A percentile compares a stretch with the other conserved stretches of the same genome.
Conservation (phyloP, 164 flowering plant species). For the Tinospora cordifolia region DNA sequence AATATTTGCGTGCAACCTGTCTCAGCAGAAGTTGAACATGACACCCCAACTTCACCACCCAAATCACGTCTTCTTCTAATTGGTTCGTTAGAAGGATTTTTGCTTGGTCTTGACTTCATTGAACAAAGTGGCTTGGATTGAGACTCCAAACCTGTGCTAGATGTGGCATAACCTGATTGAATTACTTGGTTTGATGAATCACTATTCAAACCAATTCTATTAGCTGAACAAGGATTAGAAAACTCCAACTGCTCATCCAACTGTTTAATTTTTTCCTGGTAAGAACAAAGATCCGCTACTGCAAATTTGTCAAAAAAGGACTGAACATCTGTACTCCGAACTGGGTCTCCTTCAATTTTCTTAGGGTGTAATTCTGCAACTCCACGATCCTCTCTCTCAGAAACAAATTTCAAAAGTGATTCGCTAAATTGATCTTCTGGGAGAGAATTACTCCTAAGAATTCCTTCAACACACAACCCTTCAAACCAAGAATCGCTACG, state of each 20-base stretch:
- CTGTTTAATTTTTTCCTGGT: conserved; percentile 51
- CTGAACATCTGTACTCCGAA: conserved; percentile 16
- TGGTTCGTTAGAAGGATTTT: neutral
- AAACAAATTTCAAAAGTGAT: conserved; percentile 9
- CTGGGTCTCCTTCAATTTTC: conserved; percentile 17
- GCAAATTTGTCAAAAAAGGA: conserved; percentile 16
- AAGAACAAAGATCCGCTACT: conserved; percentile 25
- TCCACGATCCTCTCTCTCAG: conserved; percentile 17
- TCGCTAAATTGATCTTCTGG: conserved; percentile 23
- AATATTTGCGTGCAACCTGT: neutral
- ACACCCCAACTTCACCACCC: conserved; percentile 3
- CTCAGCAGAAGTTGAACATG: conserved; percentile 10
- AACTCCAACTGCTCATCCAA: conserved; percentile 47
- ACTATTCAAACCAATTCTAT: conserved; percentile 4
- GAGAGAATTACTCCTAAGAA: conserved; percentile 33
- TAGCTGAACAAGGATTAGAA: conserved; percentile 22
- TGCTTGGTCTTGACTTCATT: conserved; percentile 14
- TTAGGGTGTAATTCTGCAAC: conserved; percentile 13
- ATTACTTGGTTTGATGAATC: conserved; percentile 11
- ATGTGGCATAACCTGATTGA: neutral
- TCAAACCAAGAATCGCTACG: conserved; percentile 23
- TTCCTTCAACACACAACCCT: conserved; percentile 18
- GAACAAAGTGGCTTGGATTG: conserved; percentile 16
- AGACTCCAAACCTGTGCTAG: conserved; percentile 10
- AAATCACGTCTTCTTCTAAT: conserved; percentile 10